These are phyloP conservation scores for Fusarium haematococcum DNA, from an alignment of 2,329 filamentous ascomycete genomes.

Conservation along the genomic window DNA sequence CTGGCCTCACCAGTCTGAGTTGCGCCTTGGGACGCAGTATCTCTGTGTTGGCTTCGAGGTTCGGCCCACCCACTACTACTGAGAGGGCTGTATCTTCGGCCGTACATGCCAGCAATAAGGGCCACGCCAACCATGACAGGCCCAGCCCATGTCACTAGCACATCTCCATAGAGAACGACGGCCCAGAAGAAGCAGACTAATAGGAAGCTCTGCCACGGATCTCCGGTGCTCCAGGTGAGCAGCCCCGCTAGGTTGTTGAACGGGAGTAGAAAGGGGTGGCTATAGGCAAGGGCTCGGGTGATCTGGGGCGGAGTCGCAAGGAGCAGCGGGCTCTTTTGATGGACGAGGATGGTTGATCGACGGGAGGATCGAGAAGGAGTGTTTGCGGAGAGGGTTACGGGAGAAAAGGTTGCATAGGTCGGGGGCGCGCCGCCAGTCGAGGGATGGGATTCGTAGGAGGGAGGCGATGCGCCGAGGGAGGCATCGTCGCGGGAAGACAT, in stretches of 20 bases:
- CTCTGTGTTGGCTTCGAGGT: conserved; percentile 53
- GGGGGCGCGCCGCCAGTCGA: conserved; percentile 63
- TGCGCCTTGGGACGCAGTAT: conserved; percentile 34
- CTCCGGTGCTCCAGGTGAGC: conserved; percentile 91
- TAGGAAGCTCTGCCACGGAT: conserved; percentile 97
- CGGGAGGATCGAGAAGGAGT: conserved; percentile 72
- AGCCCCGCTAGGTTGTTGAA: conserved; percentile 88
- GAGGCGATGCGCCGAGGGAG: conserved; percentile 50
- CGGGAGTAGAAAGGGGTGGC: conserved; percentile 91
- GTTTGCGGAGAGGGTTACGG: conserved; percentile 78
- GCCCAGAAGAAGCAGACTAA: conserved; percentile 89
- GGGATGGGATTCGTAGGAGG: conserved; percentile 45
- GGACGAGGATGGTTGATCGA: conserved; percentile 91
- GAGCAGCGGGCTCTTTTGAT: conserved; percentile 94
- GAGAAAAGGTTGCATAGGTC: conserved; percentile 91
- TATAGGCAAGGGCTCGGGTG: conserved; percentile 93
- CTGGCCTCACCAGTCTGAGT: conserved; percentile 30
- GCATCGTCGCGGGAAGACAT: conserved; percentile 56
- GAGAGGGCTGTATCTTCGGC: conserved; percentile 86
- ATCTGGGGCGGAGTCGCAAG: conserved; percentile 95
- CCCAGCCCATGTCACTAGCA: conserved; percentile 82
- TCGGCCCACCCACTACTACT: conserved; percentile 83
- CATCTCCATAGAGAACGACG: conserved; percentile 85
- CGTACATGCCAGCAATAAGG: conserved; percentile 93
- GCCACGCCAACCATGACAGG: conserved; percentile 83